A percentile compares a stretch with the other conserved stretches of the same genome.
These are phyloP conservation scores for Suhomyces vadensis DNA, from an alignment of 805 yeast genomes.

Conservation along the genomic window DNA sequence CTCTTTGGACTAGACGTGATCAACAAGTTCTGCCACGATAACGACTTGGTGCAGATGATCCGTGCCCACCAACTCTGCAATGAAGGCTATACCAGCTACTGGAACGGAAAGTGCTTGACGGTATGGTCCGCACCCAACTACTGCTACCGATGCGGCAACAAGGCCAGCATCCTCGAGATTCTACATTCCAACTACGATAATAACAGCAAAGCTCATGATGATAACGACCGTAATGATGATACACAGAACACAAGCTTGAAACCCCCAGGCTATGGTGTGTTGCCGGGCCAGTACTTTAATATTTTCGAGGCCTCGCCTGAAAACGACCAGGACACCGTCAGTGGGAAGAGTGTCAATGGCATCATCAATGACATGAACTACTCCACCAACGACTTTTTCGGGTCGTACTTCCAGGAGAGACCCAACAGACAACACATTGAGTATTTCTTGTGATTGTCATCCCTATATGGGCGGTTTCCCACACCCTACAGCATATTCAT, in stretches of 20 bases:
- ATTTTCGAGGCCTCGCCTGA: slow-evolving; percentile 98
- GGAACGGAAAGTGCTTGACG: slow-evolving; percentile 87
- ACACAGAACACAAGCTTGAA: slow-evolving; percentile 6
- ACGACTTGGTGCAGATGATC: slow-evolving; percentile 75
- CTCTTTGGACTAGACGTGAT: slow-evolving; percentile 92
- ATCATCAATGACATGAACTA: slow-evolving; percentile 12
- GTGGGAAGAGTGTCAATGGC: slow-evolving; percentile 44
- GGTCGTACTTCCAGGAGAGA: slow-evolving; percentile 29
- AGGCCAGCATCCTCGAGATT: slow-evolving; percentile 95
- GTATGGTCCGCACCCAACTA: slow-evolving; percentile 99
- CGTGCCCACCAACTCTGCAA: slow-evolving; percentile 97
- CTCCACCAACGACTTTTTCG: slow-evolving; percentile 23
- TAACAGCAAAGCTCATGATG: slow-evolving; percentile 14
- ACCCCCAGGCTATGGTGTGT: slow-evolving; percentile 25
- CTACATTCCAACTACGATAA: slow-evolving; percentile 46
- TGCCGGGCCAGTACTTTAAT: slow-evolving; percentile 71
- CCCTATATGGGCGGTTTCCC: not conserved
- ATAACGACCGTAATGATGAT: slow-evolving; percentile 1
- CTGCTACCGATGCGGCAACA: slow-evolving; percentile 95
- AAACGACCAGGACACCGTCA: slow-evolving; percentile 60
- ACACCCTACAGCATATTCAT: not conserved
- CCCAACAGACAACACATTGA: slow-evolving; percentile 46
- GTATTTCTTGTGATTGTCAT: slow-evolving; percentile 38
- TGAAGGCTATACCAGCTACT: slow-evolving; percentile 91
- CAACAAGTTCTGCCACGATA: slow-evolving; percentile 76